Percentiles rank a stretch among this genome's conserved stretches.
Evolutionary conservation across 257 asterid genomes (phyloP).

Genomic region (Nicotiana paniculata): DNA sequence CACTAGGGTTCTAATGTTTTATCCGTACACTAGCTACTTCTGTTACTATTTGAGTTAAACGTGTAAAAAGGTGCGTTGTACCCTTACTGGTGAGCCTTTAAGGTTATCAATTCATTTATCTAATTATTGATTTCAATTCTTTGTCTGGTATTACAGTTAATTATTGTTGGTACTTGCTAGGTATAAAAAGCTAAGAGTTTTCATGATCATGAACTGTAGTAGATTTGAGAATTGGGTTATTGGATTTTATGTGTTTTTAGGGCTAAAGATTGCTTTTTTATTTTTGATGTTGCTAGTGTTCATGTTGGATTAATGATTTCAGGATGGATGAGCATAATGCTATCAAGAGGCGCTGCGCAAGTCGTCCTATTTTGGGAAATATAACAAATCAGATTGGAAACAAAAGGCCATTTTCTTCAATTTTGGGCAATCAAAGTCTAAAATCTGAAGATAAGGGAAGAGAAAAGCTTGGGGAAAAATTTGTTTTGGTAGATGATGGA

Average conservation of each 20-base stretch:
- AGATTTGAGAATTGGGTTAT: neutral
- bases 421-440: constrained; percentile 9
- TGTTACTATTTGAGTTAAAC: neutral
- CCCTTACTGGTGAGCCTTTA: neutral
- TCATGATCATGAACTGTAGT: neutral
- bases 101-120: neutral
- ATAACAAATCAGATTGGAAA: constrained; percentile 50
- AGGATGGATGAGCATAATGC: constrained; percentile 37
- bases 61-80: neutral
- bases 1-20: neutral
- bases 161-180: neutral
- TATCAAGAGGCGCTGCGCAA: constrained; percentile 24
- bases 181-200: neutral
- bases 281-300: neutral
- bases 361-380: constrained; percentile 43
- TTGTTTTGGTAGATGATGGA: constrained; percentile 17
- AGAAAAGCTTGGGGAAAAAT: constrained; percentile 19
- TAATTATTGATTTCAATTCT: neutral
- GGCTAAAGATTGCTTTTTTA: neutral
- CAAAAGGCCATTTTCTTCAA: constrained; percentile 32
- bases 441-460: constrained; percentile 16
- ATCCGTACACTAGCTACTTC: neutral
- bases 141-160: neutral
- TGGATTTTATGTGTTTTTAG: neutral
- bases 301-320: constrained; percentile 9